Base-by-base conservation (phyloP, 116 monocot species). In the Thalassia testudinum region DNA sequence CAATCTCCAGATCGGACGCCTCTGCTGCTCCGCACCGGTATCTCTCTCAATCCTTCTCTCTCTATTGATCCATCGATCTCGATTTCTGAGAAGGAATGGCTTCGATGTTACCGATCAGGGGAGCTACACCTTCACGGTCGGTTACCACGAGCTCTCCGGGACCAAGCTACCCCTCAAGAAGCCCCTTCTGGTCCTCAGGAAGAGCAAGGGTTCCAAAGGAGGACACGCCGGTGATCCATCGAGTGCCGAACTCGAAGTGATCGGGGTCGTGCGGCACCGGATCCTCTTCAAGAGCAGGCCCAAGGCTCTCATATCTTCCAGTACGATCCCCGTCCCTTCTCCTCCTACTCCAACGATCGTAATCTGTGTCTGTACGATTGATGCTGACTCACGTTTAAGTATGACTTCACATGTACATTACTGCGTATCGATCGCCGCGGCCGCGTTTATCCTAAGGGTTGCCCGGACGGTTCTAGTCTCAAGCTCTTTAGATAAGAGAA, bases 121-220 rank as follows among this genome's bases (percentile, higher is more conserved):
- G 10, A 76, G 21, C 57, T 95, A 81, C 54, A 88, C 79, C 14
- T 72, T 95, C 68, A 85, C 77, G 12, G 75, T 95, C 48, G 88
- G 95, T 29, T 95, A 95, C 72, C 95, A 88, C 50, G 88, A 95
- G 65, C 64, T 95, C 17, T 53, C 82, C 8, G 88, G 95, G 55
- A 72, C 73, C 43, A 95, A 81, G 61, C 38, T 82, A 60, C 49
- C 65, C 49, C 67, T 88, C 34, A 95, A 82, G 68, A 95, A 88
- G 65, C 95, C 82, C 7, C 44, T 85, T 18, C 51, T 95, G 43
- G 78, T 95, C 16, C 53, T 93, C 57, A 68, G 55, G 69, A 93
- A 87, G 54, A 80, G 57, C 66, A 74, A 67, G 54, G 29, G 7
- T 1, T 49, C n/a, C 14, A 51, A 37, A 15, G 53, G 30, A 26